Percentiles rank a stretch among this genome's conserved stretches.
These are phyloP conservation scores for Macroventuria anomochaeta DNA, from an alignment of 2,329 filamentous ascomycete species.

Conservation along the genomic window DNA sequence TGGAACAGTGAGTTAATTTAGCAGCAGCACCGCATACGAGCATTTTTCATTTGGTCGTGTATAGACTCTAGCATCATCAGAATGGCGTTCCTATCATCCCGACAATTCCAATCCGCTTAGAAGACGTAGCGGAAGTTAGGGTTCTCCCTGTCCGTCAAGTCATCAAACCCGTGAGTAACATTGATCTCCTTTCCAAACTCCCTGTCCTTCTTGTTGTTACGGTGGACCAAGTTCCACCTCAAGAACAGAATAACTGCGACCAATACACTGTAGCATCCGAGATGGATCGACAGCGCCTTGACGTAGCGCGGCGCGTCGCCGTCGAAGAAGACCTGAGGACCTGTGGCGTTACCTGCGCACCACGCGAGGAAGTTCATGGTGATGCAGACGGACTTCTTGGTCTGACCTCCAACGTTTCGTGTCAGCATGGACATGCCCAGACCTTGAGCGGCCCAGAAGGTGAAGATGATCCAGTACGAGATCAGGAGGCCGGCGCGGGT, in stretches of 20 bases:
- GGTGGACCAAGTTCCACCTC: conserved; percentile 62
- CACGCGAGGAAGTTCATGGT: conserved; percentile 74
- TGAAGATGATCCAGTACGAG: conserved; percentile 77
- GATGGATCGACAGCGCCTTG: conserved; percentile 71
- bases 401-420: conserved; percentile 74
- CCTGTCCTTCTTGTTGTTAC: conserved; percentile 66
- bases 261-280: conserved; percentile 70
- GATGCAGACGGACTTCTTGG: conserved; percentile 73
- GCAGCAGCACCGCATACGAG: neutral
- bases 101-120: conserved; percentile 14
- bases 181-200: conserved; percentile 43
- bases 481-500: conserved; percentile 72
- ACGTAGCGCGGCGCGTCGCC: conserved; percentile 70
- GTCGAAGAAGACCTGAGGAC: conserved; percentile 52
- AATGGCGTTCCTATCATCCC: conserved; percentile 5
- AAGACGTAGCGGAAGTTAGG: conserved; percentile 64
- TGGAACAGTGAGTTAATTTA: neutral
- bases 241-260: conserved; percentile 64
- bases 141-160: conserved; percentile 69
- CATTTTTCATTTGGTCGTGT: neutral
- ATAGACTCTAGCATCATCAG: neutral
- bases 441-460: conserved; percentile 78
- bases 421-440: conserved; percentile 71
- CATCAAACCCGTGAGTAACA: conserved; percentile 63
- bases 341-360: conserved; percentile 72